Conservation (phyloP, 2,329 filamentous ascomycete species). For the Ceratocystis lukuohia region DNA sequence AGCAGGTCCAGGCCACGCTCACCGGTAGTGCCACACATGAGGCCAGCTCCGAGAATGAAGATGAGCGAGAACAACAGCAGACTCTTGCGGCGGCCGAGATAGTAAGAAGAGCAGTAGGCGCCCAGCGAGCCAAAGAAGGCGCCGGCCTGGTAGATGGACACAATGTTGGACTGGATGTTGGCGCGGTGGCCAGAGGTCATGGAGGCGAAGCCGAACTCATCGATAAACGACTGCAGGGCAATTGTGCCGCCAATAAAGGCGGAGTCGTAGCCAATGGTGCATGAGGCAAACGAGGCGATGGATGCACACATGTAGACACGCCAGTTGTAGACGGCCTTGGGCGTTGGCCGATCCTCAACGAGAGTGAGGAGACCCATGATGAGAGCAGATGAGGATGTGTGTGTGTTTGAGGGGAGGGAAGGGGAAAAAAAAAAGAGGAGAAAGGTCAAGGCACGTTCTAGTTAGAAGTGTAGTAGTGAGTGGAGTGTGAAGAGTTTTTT, state of each 20-base stretch:
- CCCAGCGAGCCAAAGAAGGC: slow-evolving; percentile 69
- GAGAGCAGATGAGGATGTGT: not conserved
- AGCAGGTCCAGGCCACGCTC: slow-evolving; percentile 51
- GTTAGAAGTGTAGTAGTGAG: not conserved
- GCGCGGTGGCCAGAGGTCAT: slow-evolving; percentile 38
- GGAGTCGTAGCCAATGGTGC: slow-evolving; percentile 41
- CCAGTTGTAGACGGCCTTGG: slow-evolving; percentile 47
- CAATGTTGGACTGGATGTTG: slow-evolving; percentile 59
- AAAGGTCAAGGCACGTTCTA: not conserved
- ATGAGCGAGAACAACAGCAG: slow-evolving; percentile 47
- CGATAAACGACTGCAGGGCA: slow-evolving; percentile 34
- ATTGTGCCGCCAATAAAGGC: slow-evolving; percentile 71
- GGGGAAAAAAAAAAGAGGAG: not conserved
- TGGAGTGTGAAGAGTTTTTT: slow-evolving; percentile 5
- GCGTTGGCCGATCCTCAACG: slow-evolving; percentile 44
- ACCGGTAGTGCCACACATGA: slow-evolving; percentile 39
- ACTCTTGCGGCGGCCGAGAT: slow-evolving; percentile 51
- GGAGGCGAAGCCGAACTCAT: slow-evolving; percentile 50
- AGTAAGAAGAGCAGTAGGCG: slow-evolving; percentile 53
- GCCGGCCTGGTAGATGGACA: slow-evolving; percentile 65
- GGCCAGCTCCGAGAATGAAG: slow-evolving; percentile 56
- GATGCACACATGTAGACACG: slow-evolving; percentile 42
- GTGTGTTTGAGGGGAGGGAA: not conserved
- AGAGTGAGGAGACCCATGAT: slow-evolving; percentile 37
- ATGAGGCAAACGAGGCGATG: slow-evolving; percentile 43